Percentiles rank a stretch among this genome's conserved stretches.
These are phyloP conservation scores for Carex cristatella DNA, from an alignment of 176 grass and related monocot genomes.

Conservation along the genomic window DNA sequence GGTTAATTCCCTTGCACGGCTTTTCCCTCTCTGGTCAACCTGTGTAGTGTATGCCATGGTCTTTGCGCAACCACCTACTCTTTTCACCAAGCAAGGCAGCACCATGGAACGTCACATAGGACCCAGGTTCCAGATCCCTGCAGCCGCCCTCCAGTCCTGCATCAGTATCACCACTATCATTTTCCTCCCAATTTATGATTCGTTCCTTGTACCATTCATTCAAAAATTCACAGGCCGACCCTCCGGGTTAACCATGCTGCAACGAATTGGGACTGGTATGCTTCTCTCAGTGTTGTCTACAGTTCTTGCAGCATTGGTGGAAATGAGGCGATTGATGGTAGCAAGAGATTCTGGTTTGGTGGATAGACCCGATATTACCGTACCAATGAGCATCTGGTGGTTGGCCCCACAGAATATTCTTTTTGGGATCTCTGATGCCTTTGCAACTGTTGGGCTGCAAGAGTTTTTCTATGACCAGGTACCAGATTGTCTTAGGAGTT, in stretches of 20 bases:
- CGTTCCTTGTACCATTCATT: conserved; percentile 33
- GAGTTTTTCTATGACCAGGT: conserved; percentile 89
- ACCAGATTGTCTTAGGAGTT: conserved; percentile 38
- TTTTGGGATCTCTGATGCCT: conserved; percentile 39
- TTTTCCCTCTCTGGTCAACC: conserved; percentile 52
- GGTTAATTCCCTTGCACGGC: conserved; percentile 31
- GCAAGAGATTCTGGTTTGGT: conserved; percentile 35
- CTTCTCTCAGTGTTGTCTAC: conserved; percentile 32
- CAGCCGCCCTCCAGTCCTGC: conserved; percentile 54
- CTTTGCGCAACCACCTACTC: conserved; percentile 46
- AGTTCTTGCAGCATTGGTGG: conserved; percentile 38
- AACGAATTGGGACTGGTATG: conserved; percentile 48
- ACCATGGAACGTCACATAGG: conserved; percentile 60
- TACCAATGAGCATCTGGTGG: conserved; percentile 87
- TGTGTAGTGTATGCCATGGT: conserved; percentile 60
- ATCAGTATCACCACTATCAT: conserved; percentile 37
- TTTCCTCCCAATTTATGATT: conserved; percentile 53
- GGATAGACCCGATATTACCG: neutral
- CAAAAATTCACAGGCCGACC: conserved; percentile 30
- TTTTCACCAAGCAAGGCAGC: conserved; percentile 68
- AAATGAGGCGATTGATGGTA: conserved; percentile 37
- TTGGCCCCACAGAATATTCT: conserved; percentile 63
- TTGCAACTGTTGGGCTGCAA: conserved; percentile 54
- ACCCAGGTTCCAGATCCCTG: conserved; percentile 37
- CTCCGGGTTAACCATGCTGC: conserved; percentile 61